A percentile compares a stretch with the other conserved stretches of the same genome.
phyloP scores from a whole-genome alignment of 1,284 basidiomycete species.

The Trametes polyzona region DNA sequence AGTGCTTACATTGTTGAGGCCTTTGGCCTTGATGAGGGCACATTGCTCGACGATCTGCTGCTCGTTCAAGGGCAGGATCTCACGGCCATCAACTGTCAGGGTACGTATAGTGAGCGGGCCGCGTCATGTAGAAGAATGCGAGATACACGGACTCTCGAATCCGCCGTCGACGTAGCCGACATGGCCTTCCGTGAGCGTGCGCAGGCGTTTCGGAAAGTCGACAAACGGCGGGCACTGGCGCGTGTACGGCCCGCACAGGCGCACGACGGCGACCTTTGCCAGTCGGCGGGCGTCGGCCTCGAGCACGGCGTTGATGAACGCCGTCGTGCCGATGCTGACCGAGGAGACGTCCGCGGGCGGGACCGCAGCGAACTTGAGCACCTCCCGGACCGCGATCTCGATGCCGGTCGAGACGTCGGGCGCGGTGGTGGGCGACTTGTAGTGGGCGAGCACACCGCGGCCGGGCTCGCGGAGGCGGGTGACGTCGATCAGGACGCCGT shows the following conservation, averaged over 20 bases:
- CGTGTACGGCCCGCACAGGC: conserved; percentile 53
- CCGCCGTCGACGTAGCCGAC: conserved; percentile 52
- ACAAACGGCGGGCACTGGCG: conserved; percentile 46
- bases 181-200: conserved; percentile 46
- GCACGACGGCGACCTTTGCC: conserved; percentile 56
- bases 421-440: conserved; percentile 58
- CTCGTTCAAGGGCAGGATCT: conserved; percentile 45
- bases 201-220: conserved; percentile 49
- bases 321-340: conserved; percentile 54
- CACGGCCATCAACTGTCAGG: conserved; percentile 50
- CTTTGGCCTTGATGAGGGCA: conserved; percentile 43
- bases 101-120: background rate
- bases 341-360: conserved; percentile 42
- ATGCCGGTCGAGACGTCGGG: conserved; percentile 57
- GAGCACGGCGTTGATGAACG: conserved; percentile 59
- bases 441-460: conserved; percentile 50
- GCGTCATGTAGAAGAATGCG: too few species aligned
- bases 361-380: conserved; percentile 41
- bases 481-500: conserved; percentile 56
- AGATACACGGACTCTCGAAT: conserved; percentile 41
- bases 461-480: conserved; percentile 37
- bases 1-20: conserved; percentile 40
- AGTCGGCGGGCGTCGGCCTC: conserved; percentile 51
- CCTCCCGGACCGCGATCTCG: conserved; percentile 45
- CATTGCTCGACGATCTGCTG: conserved; percentile 48